Conservation (phyloP, 2,329 filamentous ascomycete species). For the Dactylellina cionopaga region DNA sequence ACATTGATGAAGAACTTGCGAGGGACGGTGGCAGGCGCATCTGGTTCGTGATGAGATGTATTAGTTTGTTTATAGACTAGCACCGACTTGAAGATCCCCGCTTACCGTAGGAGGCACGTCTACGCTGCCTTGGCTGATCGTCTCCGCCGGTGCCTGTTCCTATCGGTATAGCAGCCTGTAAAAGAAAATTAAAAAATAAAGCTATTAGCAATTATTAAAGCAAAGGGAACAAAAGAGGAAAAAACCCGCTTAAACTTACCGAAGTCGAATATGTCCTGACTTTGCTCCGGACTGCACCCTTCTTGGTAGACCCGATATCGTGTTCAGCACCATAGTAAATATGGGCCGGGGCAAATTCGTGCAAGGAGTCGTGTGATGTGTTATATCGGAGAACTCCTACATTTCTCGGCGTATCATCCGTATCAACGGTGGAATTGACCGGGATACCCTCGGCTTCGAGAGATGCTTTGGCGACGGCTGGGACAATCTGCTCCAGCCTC, state of each 20-base stretch:
- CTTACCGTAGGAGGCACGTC: slow-evolving; percentile 59
- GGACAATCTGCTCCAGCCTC: slow-evolving; percentile 41
- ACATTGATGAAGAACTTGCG: slow-evolving; percentile 89
- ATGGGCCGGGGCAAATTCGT: slow-evolving; percentile 48
- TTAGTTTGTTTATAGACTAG: neutral
- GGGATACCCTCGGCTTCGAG: slow-evolving; percentile 44
- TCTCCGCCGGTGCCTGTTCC: slow-evolving; percentile 26
- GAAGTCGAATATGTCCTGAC: slow-evolving; percentile 50
- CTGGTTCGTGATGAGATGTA: slow-evolving; percentile 65
- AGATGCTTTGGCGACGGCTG: slow-evolving; percentile 35
- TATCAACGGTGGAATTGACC: slow-evolving; percentile 24
- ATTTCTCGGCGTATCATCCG: slow-evolving; percentile 22
- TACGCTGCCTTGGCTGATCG: slow-evolving; percentile 42
- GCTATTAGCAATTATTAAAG: neutral
- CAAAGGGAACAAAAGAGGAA: neutral
- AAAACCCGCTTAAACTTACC: slow-evolving; percentile 26
- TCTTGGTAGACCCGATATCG: slow-evolving; percentile 43
- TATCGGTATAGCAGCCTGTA: slow-evolving; percentile 43
- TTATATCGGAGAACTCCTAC: slow-evolving; percentile 51
- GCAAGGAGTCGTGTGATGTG: slow-evolving; percentile 49
- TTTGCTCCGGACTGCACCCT: slow-evolving; percentile 43
- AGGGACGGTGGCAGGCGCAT: slow-evolving; percentile 75
- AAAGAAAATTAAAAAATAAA: neutral
- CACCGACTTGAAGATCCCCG: neutral
- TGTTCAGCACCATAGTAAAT: slow-evolving; percentile 51